These are phyloP conservation scores for Colletotrichum karsti DNA, from an alignment of 2,329 filamentous ascomycete species.

Conservation along the genomic window DNA sequence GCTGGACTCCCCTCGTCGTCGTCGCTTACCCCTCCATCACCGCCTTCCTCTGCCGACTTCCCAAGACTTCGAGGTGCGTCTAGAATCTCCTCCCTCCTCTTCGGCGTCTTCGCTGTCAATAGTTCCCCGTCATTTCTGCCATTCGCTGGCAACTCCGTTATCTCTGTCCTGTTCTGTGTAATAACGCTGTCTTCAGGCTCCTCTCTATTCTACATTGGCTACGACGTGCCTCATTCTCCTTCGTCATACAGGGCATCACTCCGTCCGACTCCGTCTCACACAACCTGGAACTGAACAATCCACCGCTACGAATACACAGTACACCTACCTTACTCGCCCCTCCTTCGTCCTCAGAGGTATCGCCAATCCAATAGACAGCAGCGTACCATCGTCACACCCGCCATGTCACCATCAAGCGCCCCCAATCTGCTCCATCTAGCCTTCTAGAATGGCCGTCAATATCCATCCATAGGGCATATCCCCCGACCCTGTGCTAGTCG, in stretches of 20 bases:
- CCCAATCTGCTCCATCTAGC: background rate
- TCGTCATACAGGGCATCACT: background rate
- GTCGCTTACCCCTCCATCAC: slow-evolving; percentile 1
- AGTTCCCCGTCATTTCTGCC: background rate
- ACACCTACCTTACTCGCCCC: background rate
- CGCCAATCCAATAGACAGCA: background rate
- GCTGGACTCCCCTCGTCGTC: background rate
- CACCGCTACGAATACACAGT: too few relatives aligned
- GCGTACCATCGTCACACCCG: slow-evolving; percentile 10
- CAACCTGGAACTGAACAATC: background rate
- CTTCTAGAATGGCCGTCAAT: background rate
- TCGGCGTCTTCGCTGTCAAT: background rate
- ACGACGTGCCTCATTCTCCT: too few relatives aligned
- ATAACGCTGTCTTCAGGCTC: background rate
- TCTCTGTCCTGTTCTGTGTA: background rate
- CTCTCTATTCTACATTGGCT: background rate
- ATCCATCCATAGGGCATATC: background rate
- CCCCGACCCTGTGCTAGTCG: background rate
- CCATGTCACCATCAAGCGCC: slow-evolving; percentile 11
- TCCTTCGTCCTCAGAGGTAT: background rate
- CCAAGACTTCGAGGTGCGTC: slow-evolving; percentile 15
- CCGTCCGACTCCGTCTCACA: slow-evolving; percentile 18
- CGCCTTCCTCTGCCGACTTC: slow-evolving; percentile 5
- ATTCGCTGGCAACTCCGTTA: slow-evolving; percentile 12
- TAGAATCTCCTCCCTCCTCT: slow-evolving; percentile 6